Evolutionary conservation across 1,139 yeast genomes (phyloP).

Genomic region (Yarrowia galli): DNA sequence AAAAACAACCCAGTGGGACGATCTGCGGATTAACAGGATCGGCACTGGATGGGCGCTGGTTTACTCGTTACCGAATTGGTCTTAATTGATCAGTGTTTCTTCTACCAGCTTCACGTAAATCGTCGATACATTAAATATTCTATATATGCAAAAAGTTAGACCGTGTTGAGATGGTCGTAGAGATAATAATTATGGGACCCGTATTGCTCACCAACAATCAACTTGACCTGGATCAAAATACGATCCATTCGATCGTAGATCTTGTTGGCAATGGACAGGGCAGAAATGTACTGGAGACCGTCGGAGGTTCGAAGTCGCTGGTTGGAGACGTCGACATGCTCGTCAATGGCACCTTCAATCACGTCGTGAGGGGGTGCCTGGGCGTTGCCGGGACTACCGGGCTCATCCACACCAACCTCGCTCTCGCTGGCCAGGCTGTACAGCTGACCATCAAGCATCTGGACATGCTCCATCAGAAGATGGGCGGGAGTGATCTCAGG

Average conservation of each 20-base stretch:
- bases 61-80: neutral
- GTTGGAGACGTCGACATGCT: slow-evolving; percentile 18
- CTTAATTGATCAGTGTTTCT: neutral
- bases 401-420: slow-evolving; percentile 35
- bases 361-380: neutral
- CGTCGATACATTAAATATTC: slow-evolving; percentile 23
- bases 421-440: slow-evolving; percentile 27
- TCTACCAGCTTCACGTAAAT: too few relatives aligned
- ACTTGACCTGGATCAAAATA: slow-evolving; percentile 45
- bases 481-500: slow-evolving; percentile 49
- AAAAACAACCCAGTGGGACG: neutral
- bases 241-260: slow-evolving; percentile 47
- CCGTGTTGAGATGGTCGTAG: slow-evolving; percentile 33
- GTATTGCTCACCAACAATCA: slow-evolving; percentile 49
- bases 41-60: slow-evolving; percentile 13
- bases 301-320: slow-evolving; percentile 41
- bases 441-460: slow-evolving; percentile 15
- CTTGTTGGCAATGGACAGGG: slow-evolving; percentile 44
- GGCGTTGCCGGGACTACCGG: slow-evolving; percentile 3
- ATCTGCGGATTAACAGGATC: neutral
- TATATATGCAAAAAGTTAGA: slow-evolving; percentile 32
- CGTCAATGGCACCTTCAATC: slow-evolving; percentile 11
- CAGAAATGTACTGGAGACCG: slow-evolving; percentile 44
- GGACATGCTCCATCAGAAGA: slow-evolving; percentile 42
- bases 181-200: slow-evolving; percentile 42